Evolutionary conservation across 2,329 filamentous ascomycete genomes (phyloP).

Genomic region (Nakataea oryzae): DNA sequence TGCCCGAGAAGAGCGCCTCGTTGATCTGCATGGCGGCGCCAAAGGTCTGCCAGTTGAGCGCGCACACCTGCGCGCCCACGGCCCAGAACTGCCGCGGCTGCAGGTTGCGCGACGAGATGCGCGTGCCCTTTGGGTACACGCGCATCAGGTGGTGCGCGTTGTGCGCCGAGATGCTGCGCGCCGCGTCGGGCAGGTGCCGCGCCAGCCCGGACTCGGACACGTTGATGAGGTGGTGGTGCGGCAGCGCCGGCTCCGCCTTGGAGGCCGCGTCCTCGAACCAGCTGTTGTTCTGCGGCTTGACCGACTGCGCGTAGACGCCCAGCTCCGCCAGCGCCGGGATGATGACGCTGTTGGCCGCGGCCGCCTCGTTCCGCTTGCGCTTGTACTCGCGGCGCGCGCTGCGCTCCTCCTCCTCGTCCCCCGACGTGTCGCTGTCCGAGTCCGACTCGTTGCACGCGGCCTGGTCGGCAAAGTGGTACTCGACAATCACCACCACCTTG

Average conservation of each 20-base stretch:
- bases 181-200: slow-evolving; percentile 34
- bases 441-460: slow-evolving; percentile 23
- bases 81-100: slow-evolving; percentile 55
- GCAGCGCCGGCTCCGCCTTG: slow-evolving; percentile 35
- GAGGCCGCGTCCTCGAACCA: slow-evolving; percentile 42
- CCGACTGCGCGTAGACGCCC: slow-evolving; percentile 59
- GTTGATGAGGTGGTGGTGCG: slow-evolving; percentile 59
- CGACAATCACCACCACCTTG: slow-evolving; percentile 57
- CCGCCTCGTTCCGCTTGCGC: slow-evolving; percentile 35
- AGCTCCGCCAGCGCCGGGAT: slow-evolving; percentile 55
- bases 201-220: slow-evolving; percentile 53
- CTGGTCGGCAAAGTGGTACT: slow-evolving; percentile 51
- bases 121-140: slow-evolving; percentile 58
- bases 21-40: slow-evolving; percentile 57
- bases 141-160: slow-evolving; percentile 60
- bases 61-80: slow-evolving; percentile 57
- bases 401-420: slow-evolving; percentile 20
- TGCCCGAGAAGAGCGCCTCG: slow-evolving; percentile 55
- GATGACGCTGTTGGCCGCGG: slow-evolving; percentile 32
- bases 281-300: slow-evolving; percentile 55
- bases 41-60: slow-evolving; percentile 61
- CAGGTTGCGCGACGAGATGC: slow-evolving; percentile 56
- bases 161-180: slow-evolving; percentile 42
- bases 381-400: slow-evolving; percentile 41
- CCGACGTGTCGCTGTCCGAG: slow-evolving; percentile 14